Percentiles rank a stretch among this genome's conserved stretches.
Evolutionary conservation across 208 protist species (phyloP).

Genomic region (Trypanosoma lewisi): DNA sequence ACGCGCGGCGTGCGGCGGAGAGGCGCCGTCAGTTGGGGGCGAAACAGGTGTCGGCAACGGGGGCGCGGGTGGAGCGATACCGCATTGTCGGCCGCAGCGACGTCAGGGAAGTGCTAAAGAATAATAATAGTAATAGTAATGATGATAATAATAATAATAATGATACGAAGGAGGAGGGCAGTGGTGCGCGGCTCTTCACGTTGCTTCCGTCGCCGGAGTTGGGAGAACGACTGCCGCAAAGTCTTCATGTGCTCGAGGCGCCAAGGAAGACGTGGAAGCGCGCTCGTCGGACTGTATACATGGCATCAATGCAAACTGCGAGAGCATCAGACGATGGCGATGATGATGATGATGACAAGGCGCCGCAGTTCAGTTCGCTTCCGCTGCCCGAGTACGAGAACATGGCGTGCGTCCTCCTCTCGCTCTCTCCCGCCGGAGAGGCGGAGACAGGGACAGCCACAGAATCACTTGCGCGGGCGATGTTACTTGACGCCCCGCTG

Average conservation of each 20-base stretch:
- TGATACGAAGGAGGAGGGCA: not conserved
- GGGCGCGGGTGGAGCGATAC: conserved; percentile 8
- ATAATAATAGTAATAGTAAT: not conserved
- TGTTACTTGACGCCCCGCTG: conserved; percentile 9
- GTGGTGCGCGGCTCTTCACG: conserved; percentile 19
- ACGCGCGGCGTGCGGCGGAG: conserved; percentile 21
- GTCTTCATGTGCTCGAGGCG: conserved; percentile 19
- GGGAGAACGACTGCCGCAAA: conserved; percentile 1
- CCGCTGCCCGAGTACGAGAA: conserved; percentile 37
- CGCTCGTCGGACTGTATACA: conserved; percentile 16
- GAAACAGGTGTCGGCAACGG: not conserved
- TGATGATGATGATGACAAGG: conserved; percentile 1
- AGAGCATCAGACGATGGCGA: not conserved
- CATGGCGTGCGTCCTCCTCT: conserved; percentile 33
- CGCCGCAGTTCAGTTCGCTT: conserved; percentile 26
- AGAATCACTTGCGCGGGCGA: not conserved
- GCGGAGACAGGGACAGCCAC: conserved; percentile 2
- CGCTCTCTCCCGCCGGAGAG: conserved; percentile 9
- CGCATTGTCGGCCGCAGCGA: conserved; percentile 4
- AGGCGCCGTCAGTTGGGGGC: not conserved
- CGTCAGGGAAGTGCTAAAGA: not conserved
- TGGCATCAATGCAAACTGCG: not conserved
- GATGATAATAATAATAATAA: not conserved
- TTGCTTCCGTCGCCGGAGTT: conserved; percentile 12
- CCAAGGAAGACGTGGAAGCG: conserved; percentile 23